These are phyloP conservation scores for Cyberlindnera euphorbiae DNA, from an alignment of 805 yeast species.

Conservation along the genomic window DNA sequence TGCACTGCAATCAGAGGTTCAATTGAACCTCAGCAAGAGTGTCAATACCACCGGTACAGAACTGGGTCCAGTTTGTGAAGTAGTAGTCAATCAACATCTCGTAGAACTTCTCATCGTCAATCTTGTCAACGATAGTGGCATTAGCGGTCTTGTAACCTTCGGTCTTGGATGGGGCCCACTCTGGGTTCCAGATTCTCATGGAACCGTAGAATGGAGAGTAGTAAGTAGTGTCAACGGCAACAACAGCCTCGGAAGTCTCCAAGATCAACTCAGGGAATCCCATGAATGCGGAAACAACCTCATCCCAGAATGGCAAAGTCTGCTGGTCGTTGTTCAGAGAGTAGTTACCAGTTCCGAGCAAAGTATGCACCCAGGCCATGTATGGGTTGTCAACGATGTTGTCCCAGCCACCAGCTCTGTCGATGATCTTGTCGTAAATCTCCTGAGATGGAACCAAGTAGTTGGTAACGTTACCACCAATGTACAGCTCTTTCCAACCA, in stretches of 20 bases:
- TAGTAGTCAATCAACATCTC: conserved; percentile 29
- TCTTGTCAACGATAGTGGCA: conserved; percentile 31
- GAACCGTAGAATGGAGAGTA: conserved; percentile 39
- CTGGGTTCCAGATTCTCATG: conserved; percentile 34
- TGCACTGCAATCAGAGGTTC: too few relatives aligned
- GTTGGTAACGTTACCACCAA: conserved; percentile 41
- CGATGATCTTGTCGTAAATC: conserved; percentile 31
- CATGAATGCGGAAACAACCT: conserved; percentile 35
- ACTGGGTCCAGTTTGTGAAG: conserved; percentile 35
- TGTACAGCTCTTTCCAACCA: conserved; percentile 33
- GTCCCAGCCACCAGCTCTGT: conserved; percentile 31
- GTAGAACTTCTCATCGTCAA: conserved; percentile 30
- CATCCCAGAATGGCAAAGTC: conserved; percentile 41
- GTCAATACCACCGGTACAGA: conserved; percentile 25
- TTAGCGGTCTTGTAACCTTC: conserved; percentile 31
- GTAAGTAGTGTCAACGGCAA: conserved; percentile 36
- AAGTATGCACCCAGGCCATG: conserved; percentile 26
- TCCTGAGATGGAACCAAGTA: conserved; percentile 36
- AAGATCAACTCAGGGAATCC: conserved; percentile 32
- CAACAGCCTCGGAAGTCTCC: conserved; percentile 28
- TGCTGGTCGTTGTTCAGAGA: conserved; percentile 28
- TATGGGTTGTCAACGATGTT: conserved; percentile 28
- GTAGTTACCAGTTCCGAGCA: conserved; percentile 35
- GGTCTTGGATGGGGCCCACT: conserved; percentile 30
- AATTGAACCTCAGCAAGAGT: conserved; percentile 9